Evolutionary conservation across 2,329 filamentous ascomycete genomes (phyloP).

Genomic region (Claviceps quebecensis): DNA sequence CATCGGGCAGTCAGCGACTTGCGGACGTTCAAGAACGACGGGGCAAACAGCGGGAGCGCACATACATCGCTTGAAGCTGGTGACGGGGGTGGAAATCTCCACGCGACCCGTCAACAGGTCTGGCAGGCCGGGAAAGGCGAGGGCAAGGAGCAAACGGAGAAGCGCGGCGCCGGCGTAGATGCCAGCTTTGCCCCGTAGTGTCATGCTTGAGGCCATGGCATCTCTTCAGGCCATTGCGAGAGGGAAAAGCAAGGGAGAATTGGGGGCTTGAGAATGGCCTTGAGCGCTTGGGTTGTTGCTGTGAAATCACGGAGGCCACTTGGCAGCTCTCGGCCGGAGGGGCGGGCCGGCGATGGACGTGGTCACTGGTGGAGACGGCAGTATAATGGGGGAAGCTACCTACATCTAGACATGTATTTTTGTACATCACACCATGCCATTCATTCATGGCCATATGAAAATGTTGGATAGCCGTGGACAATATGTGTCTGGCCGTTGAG

Average conservation of each 20-base stretch:
- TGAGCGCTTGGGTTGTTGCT: slow-evolving; percentile 7
- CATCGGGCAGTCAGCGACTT: no score
- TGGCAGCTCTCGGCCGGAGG: neutral
- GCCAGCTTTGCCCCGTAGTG: slow-evolving; percentile 27
- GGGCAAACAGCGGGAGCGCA: slow-evolving; percentile 6
- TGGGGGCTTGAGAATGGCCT: neutral
- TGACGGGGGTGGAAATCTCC: slow-evolving; percentile 92
- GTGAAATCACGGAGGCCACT: slow-evolving; percentile 9
- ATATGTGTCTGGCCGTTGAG: no score
- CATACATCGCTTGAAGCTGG: slow-evolving; percentile 93
- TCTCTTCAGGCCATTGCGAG: slow-evolving; percentile 5
- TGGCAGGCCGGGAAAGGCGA: slow-evolving; percentile 69
- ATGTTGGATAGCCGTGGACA: no score
- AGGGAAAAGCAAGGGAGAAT: neutral
- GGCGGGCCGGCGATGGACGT: neutral
- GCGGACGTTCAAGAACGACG: no score
- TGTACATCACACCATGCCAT: no score
- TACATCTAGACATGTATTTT: no score
- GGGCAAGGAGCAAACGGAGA: slow-evolving; percentile 66
- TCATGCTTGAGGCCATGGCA: slow-evolving; percentile 20
- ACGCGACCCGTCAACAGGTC: slow-evolving; percentile 79
- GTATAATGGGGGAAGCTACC: no score
- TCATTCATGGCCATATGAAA: no score
- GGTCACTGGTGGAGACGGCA: neutral
- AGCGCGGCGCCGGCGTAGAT: slow-evolving; percentile 65